Base-by-base conservation (phyloP, 306 rosid species). In the Fagus sylvatica region DNA sequence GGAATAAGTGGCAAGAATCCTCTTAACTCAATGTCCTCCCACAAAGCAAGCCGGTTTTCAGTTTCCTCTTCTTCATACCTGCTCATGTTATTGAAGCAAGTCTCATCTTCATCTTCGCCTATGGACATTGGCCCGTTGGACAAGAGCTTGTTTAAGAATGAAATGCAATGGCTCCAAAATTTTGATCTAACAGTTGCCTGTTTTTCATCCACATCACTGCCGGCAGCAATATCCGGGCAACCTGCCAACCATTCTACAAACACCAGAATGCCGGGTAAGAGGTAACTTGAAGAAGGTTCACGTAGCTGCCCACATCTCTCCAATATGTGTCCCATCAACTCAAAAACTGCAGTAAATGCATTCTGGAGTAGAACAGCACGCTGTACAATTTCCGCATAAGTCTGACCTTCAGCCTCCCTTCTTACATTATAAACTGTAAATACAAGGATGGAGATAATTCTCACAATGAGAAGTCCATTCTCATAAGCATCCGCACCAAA, bases 161-260 rank as follows among this genome's bases (percentile, higher is more conserved):
- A 84, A 69, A 95, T 78, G 65, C 86, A 93, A 49, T 42, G 51
- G 59, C 84, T 85, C 99, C 99, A 95, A 88, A 91, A 95, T 28
- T 88, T 91, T 71, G 97, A 88, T 85, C 97, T 87, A 70, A 85
- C 77, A 62, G 56, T 70, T 3, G 90, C 83, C 86, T 87, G 93
- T 74, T 86, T 90, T 76, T 87, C 96, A 75, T 95, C 93, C 32
- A 75, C 78, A 40, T 87, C 98, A 78, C 76, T 86, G 62, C 89
- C 89, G 15, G 91, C 88, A 16, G 91, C 89, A 78, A 87, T 76
- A 81, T 91, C 94, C 7, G 94, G 93, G 79, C 79, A 83, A 77
- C 93, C 87, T 34, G 99, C 98, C 93, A 95, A 87, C 99, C 99
- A 95, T 84, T 95, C 99, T 62, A 88, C 80, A 82, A 95, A 90